phyloP scores from a whole-genome alignment of 169 alveolate genomes.

The Eimeria acervulina region DNA sequence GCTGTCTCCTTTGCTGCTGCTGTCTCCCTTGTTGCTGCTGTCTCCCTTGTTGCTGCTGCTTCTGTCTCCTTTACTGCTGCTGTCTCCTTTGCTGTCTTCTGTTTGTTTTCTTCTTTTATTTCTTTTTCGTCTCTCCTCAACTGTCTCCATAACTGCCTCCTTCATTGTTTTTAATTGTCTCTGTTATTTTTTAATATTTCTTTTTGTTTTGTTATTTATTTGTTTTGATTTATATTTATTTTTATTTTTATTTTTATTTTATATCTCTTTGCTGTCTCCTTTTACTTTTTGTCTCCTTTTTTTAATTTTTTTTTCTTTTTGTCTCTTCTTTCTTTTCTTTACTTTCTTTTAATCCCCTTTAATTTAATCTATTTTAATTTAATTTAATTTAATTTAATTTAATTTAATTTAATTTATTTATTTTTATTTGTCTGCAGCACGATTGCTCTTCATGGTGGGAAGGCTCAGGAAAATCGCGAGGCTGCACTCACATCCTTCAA shows the following conservation, averaged over 20 bases:
- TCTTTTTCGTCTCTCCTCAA: too few species aligned
- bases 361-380: too few species aligned
- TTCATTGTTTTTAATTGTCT: not conserved
- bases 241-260: not conserved
- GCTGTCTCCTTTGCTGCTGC: not conserved
- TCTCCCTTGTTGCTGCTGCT: too few species aligned
- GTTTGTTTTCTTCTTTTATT: not conserved
- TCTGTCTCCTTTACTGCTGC: too few species aligned
- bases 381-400: too few species aligned
- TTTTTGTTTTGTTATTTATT: too few species aligned
- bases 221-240: not conserved
- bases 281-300: not conserved
- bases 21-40: too few species aligned
- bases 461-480: constrained; percentile 96
- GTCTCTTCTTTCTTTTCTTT: not conserved
- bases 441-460: constrained; percentile 96
- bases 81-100: not conserved
- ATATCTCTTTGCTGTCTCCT: not conserved
- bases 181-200: not conserved
- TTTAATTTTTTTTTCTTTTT: not conserved
- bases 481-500: constrained; percentile 94
- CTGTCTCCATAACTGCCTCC: too few species aligned
- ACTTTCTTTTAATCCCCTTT: not conserved
- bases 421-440: too few species aligned
- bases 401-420: too few species aligned